Base-by-base conservation (phyloP, 2,329 filamentous ascomycete species). In the Curvularia hawaiiensis region DNA sequence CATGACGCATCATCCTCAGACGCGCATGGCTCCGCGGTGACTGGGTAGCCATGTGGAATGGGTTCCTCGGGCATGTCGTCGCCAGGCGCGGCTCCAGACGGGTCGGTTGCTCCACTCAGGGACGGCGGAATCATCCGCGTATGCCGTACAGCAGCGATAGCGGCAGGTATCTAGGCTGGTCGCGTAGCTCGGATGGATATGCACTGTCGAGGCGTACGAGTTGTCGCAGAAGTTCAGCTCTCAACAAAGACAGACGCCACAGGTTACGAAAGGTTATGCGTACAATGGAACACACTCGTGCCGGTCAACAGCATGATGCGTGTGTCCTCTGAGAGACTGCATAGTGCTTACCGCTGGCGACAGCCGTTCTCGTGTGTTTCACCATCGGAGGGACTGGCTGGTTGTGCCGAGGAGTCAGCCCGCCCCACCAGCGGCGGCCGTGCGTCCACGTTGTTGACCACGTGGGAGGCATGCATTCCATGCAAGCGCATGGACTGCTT, bases 401-500 rank as follows among this genome's bases (percentile, higher is more conserved):
- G n/a, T 11, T 18, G 26, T 45, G 40, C 31, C 40, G 44, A 35
- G 9, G n/a, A 49, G 50, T 16, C 53, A 56, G 31, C 47, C 33
- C 12, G 44, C 44, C 39, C 52, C 52, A 54, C 52, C 38, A n/a
- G 20, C 39, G 18, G 30, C 43, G 54, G 18, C 50, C 54, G 54
- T 56, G 54, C 54, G 44, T 35, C 50, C 54, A 56, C 50, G 50
- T 56, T 56, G 31, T 40, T 28, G 44, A 39, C 54, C 54, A 56
- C 54, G 54, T 56, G 54, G 50, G 46, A 38, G 33, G 41, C 50
- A 53, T 56, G 50, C 54, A 48, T 53, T 43, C 9, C 50, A 53
- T 56, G 54, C 54, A 53, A 44, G 54, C 54, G 54, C 54, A 49
- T 28, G 39, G 54, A 56, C 53, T 45, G 54, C 50, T 38, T 46